Evolutionary conservation across 768 basidiomycete species (phyloP).

Genomic region (Thelephora aurantiotincta): DNA sequence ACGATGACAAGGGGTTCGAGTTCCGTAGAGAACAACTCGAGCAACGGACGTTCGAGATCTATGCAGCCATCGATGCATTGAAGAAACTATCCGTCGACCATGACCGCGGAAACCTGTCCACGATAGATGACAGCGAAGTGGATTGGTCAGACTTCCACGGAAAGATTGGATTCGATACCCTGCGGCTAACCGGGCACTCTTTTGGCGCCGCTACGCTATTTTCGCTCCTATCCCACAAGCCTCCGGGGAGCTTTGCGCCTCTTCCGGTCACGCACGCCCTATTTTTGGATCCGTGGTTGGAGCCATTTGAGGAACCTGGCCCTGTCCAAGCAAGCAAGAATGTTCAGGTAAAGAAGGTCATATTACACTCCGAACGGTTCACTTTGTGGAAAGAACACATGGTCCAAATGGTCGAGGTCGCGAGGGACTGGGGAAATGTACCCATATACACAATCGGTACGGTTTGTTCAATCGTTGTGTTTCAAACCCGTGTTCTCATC

Average conservation of each 20-base stretch:
- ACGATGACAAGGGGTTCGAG: slow-evolving; percentile 12
- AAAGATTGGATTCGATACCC: neutral
- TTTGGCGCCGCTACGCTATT: slow-evolving; percentile 44
- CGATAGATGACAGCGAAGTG: slow-evolving; percentile 38
- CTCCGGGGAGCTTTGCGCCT: slow-evolving; percentile 21
- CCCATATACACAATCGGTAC: slow-evolving; percentile 1
- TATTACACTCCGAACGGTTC: slow-evolving; percentile 68
- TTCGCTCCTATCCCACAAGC: slow-evolving; percentile 37
- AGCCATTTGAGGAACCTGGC: slow-evolving; percentile 52
- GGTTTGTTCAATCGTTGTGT: slow-evolving; percentile 3
- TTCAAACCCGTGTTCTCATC: neutral
- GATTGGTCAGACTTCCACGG: slow-evolving; percentile 26
- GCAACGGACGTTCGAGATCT: slow-evolving; percentile 57
- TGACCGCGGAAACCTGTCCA: slow-evolving; percentile 9
- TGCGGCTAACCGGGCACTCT: slow-evolving; percentile 32
- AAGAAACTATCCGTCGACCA: slow-evolving; percentile 27
- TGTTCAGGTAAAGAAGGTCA: slow-evolving; percentile 24
- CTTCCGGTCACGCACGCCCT: slow-evolving; percentile 47
- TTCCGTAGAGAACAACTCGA: slow-evolving; percentile 59
- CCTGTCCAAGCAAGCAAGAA: slow-evolving; percentile 14
- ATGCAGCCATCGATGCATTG: slow-evolving; percentile 48
- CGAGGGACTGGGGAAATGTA: slow-evolving; percentile 30
- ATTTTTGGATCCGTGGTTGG: slow-evolving; percentile 76
- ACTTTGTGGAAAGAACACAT: slow-evolving; percentile 75
- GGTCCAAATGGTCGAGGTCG: slow-evolving; percentile 35